A percentile compares a stretch with the other conserved stretches of the same genome.
Evolutionary conservation across 2,329 filamentous ascomycete species (phyloP).

Genomic region (Colletotrichum orbiculare): DNA sequence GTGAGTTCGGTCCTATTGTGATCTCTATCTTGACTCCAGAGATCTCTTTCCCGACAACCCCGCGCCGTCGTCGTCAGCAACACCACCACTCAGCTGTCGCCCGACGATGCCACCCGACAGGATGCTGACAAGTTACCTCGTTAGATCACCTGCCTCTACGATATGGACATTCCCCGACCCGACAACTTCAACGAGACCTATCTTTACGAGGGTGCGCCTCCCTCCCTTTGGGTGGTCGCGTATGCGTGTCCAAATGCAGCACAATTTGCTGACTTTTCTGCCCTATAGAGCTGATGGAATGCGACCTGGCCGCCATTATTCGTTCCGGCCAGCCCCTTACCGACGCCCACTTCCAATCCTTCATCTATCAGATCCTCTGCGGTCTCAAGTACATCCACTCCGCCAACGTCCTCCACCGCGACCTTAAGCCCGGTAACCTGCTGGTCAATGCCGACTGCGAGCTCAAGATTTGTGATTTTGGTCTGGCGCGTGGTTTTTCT

Average conservation of each 20-base stretch:
- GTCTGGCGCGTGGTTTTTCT: slow-evolving; percentile 94
- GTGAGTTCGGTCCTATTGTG: slow-evolving; percentile 59
- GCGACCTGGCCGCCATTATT: slow-evolving; percentile 97
- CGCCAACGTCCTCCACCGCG: slow-evolving; percentile 95
- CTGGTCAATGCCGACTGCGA: slow-evolving; percentile 99
- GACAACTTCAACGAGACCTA: slow-evolving; percentile 99
- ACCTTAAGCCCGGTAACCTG: slow-evolving; percentile 96
- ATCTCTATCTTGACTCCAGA: background rate
- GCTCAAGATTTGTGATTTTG: slow-evolving; percentile 99
- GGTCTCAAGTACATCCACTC: slow-evolving; percentile 99
- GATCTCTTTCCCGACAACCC: slow-evolving; percentile 1
- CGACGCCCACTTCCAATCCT: slow-evolving; percentile 99
- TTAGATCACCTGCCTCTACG: slow-evolving; percentile 97
- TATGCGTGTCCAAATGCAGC: slow-evolving; percentile 4
- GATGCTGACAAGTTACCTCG: slow-evolving; percentile 14
- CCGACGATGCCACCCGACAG: slow-evolving; percentile 22
- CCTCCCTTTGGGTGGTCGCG: background rate
- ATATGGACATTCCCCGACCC: slow-evolving; percentile 98
- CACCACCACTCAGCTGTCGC: slow-evolving; percentile 18
- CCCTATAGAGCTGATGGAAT: slow-evolving; percentile 92
- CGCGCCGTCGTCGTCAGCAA: slow-evolving; percentile 4
- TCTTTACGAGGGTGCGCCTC: slow-evolving; percentile 86
- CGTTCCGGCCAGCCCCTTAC: slow-evolving; percentile 96
- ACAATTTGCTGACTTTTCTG: slow-evolving; percentile 17
- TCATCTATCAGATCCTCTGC: slow-evolving; percentile 99